Evolutionary conservation across 768 basidiomycete species (phyloP).

Genomic region (Hysterangium stoloniferum): DNA sequence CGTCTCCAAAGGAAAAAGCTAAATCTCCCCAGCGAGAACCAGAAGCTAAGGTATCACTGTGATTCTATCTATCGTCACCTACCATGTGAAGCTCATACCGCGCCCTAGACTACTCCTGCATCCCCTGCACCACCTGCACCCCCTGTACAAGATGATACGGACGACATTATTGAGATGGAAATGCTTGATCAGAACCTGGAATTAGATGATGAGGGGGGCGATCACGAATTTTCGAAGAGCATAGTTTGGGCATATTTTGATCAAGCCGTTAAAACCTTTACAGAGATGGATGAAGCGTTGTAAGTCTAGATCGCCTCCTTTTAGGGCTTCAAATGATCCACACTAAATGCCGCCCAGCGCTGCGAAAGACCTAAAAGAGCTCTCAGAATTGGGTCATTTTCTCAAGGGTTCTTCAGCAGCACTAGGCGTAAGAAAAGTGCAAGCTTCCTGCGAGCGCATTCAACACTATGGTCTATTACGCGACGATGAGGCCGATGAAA

Average conservation of each 20-base stretch:
- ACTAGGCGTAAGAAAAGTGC: slow-evolving; percentile 76
- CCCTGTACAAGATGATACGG: background rate
- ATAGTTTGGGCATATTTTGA: slow-evolving; percentile 78
- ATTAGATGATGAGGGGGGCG: slow-evolving; percentile 76
- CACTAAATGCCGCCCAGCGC: slow-evolving; percentile 31
- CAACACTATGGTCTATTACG: slow-evolving; percentile 75
- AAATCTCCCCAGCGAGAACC: too few relatives aligned
- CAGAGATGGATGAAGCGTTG: slow-evolving; percentile 71
- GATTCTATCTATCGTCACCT: too few relatives aligned
- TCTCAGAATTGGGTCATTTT: slow-evolving; percentile 83
- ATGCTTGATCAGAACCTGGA: slow-evolving; percentile 85
- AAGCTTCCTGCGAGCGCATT: slow-evolving; percentile 81
- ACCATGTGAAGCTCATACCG: too few relatives aligned
- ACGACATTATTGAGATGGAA: slow-evolving; percentile 62
- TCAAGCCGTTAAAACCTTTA: slow-evolving; percentile 73
- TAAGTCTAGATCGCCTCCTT: slow-evolving; percentile 37
- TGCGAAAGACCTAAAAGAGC: slow-evolving; percentile 49
- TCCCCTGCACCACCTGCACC: background rate
- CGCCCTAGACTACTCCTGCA: background rate
- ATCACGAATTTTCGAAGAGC: slow-evolving; percentile 62
- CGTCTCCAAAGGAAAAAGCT: too few relatives aligned
- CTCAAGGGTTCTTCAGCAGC: slow-evolving; percentile 97
- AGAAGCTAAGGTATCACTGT: too few relatives aligned
- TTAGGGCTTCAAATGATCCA: slow-evolving; percentile 3
- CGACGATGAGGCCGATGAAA: slow-evolving; percentile 42